Evolutionary conservation across 2,329 filamentous ascomycete genomes (phyloP).

Genomic region (Penicillium sp.): DNA sequence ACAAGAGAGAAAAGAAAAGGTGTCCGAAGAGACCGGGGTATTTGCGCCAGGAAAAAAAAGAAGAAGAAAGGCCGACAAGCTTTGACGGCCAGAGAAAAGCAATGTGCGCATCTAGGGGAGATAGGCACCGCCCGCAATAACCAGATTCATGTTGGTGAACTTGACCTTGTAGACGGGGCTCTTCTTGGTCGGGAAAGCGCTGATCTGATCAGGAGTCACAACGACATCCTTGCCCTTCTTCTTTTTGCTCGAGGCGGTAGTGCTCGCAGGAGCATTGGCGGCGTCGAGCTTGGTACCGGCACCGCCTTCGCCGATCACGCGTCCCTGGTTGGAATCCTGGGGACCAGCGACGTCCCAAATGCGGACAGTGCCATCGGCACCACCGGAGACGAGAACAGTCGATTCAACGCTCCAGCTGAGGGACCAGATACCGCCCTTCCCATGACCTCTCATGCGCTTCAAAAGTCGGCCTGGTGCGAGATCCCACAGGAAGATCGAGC

Average conservation of each 20-base stretch:
- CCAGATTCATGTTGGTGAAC: constrained; percentile 93
- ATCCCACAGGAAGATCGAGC: constrained; percentile 94
- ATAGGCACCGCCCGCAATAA: constrained; percentile 77
- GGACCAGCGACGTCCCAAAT: constrained; percentile 87
- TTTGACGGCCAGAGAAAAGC: background rate
- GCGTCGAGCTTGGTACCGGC: constrained; percentile 55
- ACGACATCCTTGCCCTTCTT: constrained; percentile 90
- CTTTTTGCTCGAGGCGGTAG: constrained; percentile 43
- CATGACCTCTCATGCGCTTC: constrained; percentile 93
- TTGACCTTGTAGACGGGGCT: constrained; percentile 89
- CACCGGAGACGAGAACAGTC: constrained; percentile 83
- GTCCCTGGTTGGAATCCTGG: constrained; percentile 58
- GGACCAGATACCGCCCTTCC: constrained; percentile 90
- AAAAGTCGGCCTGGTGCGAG: constrained; percentile 80
- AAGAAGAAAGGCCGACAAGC: background rate
- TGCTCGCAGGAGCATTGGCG: constrained; percentile 52
- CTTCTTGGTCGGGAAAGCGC: constrained; percentile 93
- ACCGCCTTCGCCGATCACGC: constrained; percentile 53
- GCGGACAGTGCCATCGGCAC: constrained; percentile 88
- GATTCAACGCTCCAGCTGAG: constrained; percentile 93
- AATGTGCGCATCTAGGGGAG: constrained; percentile 47
- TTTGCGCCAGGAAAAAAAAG: constrained; percentile 14
- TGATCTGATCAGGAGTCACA: constrained; percentile 90
- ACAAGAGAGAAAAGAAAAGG: constrained; percentile 1
- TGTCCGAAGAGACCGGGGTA: constrained; percentile 16